Evolutionary conservation across 1,284 basidiomycete genomes (phyloP), one percentile per base, ranked within the genome.

Genomic region (Tilletia walkeri): DNA sequence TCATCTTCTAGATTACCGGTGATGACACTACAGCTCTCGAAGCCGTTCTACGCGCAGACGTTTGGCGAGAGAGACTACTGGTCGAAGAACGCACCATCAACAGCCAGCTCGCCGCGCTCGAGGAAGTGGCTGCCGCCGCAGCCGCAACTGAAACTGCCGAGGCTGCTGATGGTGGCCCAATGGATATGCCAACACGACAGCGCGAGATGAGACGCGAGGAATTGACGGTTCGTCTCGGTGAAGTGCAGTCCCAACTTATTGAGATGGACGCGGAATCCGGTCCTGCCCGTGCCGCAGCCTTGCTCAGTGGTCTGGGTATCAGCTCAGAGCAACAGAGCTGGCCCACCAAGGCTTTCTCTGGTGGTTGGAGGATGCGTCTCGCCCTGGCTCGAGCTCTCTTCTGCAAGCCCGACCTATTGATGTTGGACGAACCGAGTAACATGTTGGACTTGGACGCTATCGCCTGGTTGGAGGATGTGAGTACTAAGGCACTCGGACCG

Each of bases 311-410:
- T 68, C 88, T 99, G 38, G 95, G 95, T 14, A 98, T 98, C 85
- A 89, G 89, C 74, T 92, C 95, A 80, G 86, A 87, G 18, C 95
- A 98, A 84, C 95, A 98, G 85, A 61, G 63, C 65, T 76, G 78
- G 67, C 79, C 84, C 1, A 85, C 85, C 4, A 90, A 86, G 82
- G 89, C 92, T 1, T 99, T 99, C 87, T 96, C 93, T 84, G 95
- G 96, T 87, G 95, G 96, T 86, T 97, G 94, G 94, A 87, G 99
- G 89, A 99, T 99, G 96, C 98, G 98, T 89, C 91, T 99, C 77
- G 96, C 95, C 41, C 90, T 99, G 73, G 96, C 96, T 71, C 90
- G 92, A 78, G 94, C 94, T 2, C 86, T 97, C 4, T 99, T 99
- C 81, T 96, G 98, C 75, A 97, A 98, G 70, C 81, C 80, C 4